Conservation (phyloP, 306 rosid genomes). For the Pyrus bretschneideri region DNA sequence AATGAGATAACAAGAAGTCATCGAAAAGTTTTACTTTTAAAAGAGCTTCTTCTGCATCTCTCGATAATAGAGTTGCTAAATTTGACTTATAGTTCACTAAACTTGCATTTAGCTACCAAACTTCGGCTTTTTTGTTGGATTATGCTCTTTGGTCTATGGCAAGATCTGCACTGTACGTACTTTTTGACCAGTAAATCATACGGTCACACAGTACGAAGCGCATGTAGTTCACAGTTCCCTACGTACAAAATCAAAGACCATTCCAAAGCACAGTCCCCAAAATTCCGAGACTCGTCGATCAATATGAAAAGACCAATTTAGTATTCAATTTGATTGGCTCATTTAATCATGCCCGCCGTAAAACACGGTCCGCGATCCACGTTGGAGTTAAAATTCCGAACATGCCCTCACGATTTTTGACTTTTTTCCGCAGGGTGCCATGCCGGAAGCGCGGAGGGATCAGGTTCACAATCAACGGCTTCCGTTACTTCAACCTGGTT, state of each 20-base stretch:
- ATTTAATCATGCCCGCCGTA: background rate
- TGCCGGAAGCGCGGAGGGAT: constrained; percentile 90
- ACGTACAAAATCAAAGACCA: background rate
- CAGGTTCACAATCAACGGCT: constrained; percentile 74
- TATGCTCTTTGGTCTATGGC: background rate
- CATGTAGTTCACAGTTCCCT: background rate
- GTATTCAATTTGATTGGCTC: background rate
- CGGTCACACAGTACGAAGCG: background rate
- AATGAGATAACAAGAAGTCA: too few species aligned
- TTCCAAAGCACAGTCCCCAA: constrained; percentile 5
- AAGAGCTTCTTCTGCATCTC: too few species aligned
- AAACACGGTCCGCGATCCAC: constrained; percentile 15
- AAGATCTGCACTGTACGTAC: background rate
- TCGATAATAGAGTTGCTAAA: background rate
- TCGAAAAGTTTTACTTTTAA: fast-evolving
- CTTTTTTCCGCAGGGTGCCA: constrained; percentile 61
- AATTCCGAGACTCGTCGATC: constrained; percentile 2
- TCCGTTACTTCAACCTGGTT: constrained; percentile 87
- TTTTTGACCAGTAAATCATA: background rate
- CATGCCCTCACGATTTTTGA: background rate
- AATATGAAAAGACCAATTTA: background rate
- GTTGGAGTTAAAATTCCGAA: background rate
- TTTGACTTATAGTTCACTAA: background rate
- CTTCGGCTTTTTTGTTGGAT: background rate
- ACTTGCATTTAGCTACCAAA: background rate